phyloP scores from a whole-genome alignment of 2,329 filamentous ascomycete species.

The Graphiopsis chlorocephala region DNA sequence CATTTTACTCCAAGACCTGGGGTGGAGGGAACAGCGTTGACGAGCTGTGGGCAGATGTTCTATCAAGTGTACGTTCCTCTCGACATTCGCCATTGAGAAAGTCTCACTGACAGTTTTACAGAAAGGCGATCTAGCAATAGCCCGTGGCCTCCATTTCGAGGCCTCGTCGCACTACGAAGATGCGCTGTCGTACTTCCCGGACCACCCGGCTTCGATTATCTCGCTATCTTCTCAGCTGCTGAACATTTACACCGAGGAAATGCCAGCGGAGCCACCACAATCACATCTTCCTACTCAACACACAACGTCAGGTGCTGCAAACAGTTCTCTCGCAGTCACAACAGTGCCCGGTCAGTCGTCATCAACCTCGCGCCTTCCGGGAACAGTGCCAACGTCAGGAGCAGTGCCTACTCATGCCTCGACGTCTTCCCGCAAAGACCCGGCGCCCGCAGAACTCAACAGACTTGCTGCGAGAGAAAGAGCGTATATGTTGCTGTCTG shows the following conservation, averaged over 20 bases:
- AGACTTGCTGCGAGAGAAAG: constrained; percentile 86
- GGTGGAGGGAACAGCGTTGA: constrained; percentile 77
- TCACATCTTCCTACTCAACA: constrained; percentile 27
- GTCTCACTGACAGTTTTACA: constrained; percentile 36
- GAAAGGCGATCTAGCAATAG: constrained; percentile 65
- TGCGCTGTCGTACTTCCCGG: constrained; percentile 72
- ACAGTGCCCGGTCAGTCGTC: background rate
- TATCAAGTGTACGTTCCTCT: constrained; percentile 64
- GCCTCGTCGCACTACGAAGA: constrained; percentile 79
- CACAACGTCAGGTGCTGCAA: constrained; percentile 14
- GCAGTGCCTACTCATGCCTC: background rate
- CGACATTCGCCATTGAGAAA: background rate
- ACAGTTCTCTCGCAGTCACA: background rate
- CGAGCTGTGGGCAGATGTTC: constrained; percentile 80
- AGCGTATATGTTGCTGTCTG: constrained; percentile 77
- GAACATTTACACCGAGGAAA: constrained; percentile 71
- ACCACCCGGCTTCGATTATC: constrained; percentile 78
- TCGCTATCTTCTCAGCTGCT: constrained; percentile 81
- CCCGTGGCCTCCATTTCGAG: constrained; percentile 61
- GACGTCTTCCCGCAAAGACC: constrained; percentile 21
- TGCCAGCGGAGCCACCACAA: constrained; percentile 57
- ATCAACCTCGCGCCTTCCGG: background rate
- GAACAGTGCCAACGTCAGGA: background rate
- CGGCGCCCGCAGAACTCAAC: constrained; percentile 68
- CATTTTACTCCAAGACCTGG: constrained; percentile 68